A percentile compares a stretch with the other conserved stretches of the same genome.
These are phyloP conservation scores for Aspergillus luchuensis DNA, from an alignment of 2,329 filamentous ascomycete genomes.

Conservation along the genomic window DNA sequence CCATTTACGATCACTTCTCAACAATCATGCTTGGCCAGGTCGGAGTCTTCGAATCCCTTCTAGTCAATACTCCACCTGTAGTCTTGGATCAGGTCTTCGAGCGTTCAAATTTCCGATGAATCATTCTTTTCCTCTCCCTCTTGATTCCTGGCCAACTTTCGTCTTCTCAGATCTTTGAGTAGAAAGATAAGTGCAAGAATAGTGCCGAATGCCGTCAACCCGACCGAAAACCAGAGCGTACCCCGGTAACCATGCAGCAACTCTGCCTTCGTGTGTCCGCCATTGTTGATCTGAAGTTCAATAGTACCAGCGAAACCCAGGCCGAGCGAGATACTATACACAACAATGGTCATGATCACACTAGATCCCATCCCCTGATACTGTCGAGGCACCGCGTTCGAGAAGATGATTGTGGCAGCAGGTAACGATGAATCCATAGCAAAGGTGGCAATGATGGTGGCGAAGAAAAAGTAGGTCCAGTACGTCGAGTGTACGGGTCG, in stretches of 20 bases:
- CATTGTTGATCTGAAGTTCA: conserved; percentile 51
- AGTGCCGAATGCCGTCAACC: conserved; percentile 24
- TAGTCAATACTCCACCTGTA: too few species aligned
- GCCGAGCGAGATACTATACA: conserved; percentile 69
- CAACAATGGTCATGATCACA: conserved; percentile 65
- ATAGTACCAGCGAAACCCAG: conserved; percentile 69
- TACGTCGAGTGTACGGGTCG: conserved; percentile 5
- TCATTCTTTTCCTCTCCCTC: too few species aligned
- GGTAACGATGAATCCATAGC: conserved; percentile 68
- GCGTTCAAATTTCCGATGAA: too few species aligned
- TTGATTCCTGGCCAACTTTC: too few species aligned
- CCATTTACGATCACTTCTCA: too few species aligned
- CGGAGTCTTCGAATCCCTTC: too few species aligned
- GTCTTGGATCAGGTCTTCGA: too few species aligned
- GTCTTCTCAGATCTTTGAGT: too few species aligned
- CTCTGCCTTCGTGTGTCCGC: conserved; percentile 31
- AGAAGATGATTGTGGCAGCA: conserved; percentile 63
- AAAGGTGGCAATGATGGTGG: conserved; percentile 20
- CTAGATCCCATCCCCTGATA: conserved; percentile 58
- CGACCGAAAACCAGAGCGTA: conserved; percentile 45
- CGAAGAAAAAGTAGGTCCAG: too few species aligned
- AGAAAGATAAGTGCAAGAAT: background rate
- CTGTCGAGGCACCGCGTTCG: conserved; percentile 51
- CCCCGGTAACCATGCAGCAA: conserved; percentile 43
- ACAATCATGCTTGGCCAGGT: too few species aligned